Evolutionary conservation across 768 basidiomycete species (phyloP).

Genomic region (Kwoniella heveanensis): DNA sequence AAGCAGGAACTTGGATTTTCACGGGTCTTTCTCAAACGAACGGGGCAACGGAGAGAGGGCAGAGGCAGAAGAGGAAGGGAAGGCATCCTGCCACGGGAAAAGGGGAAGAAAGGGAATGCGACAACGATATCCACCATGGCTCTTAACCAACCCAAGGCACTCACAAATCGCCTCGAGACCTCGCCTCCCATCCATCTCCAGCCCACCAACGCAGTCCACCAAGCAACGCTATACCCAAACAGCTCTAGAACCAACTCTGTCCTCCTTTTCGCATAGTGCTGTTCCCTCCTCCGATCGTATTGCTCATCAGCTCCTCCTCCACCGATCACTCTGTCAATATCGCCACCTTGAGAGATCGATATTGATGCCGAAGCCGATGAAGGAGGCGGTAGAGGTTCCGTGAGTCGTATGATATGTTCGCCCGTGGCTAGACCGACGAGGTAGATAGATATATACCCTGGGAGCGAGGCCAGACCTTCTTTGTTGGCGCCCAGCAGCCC

Average conservation of each 20-base stretch:
- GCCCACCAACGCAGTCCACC: constrained; percentile 68
- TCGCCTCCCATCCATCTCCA: constrained; percentile 50
- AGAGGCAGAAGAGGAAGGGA: neutral
- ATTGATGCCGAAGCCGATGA: neutral
- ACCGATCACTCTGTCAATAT: neutral
- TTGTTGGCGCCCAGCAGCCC: constrained; percentile 78
- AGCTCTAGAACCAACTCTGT: constrained; percentile 75
- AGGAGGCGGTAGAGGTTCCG: neutral
- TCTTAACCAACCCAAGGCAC: constrained; percentile 38
- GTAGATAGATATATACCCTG: constrained; percentile 88
- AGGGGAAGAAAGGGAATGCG: too few relatives aligned
- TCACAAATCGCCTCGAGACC: constrained; percentile 68
- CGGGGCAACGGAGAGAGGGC: too few relatives aligned
- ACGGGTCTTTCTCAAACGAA: too few relatives aligned
- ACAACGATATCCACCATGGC: neutral
- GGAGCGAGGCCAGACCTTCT: constrained; percentile 75
- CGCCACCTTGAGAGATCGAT: neutral
- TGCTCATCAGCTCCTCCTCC: constrained; percentile 21
- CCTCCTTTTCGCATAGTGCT: constrained; percentile 49
- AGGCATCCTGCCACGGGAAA: neutral
- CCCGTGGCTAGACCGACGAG: constrained; percentile 81
- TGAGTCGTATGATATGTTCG: constrained; percentile 73
- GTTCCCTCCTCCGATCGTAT: constrained; percentile 1
- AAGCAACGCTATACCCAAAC: constrained; percentile 72
- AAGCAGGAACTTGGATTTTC: too few relatives aligned